These are phyloP conservation scores for Otatea glauca DNA, from an alignment of 176 grass and related monocot genomes.

Conservation along the genomic window DNA sequence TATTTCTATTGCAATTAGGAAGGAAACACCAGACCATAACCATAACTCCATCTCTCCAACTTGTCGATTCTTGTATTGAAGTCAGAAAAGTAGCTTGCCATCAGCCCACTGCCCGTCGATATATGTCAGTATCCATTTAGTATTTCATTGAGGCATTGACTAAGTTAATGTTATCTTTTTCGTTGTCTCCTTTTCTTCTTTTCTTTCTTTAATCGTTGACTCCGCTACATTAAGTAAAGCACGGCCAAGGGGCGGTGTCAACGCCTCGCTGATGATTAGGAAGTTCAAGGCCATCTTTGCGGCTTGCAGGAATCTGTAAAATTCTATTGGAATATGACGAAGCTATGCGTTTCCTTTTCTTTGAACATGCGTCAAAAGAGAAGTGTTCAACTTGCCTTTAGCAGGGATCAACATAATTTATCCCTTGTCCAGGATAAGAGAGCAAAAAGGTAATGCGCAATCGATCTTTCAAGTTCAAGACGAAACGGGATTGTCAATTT, in stretches of 20 bases:
- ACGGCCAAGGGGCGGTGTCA: conserved; percentile 19
- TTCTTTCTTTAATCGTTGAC: conserved; percentile 44
- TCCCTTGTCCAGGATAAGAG: conserved; percentile 1
- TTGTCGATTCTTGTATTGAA: conserved; percentile 24
- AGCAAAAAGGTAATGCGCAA: conserved; percentile 10
- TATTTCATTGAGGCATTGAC: conserved; percentile 31
- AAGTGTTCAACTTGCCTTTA: conserved; percentile 39
- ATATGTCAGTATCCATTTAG: conserved; percentile 24
- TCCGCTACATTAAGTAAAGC: conserved; percentile 19
- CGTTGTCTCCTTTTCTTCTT: neutral
- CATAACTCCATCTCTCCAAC: conserved; percentile 24
- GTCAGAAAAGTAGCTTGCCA: conserved; percentile 40
- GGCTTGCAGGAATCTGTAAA: conserved; percentile 8
- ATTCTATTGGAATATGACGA: conserved; percentile 5
- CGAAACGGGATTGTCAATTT: neutral
- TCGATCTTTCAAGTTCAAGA: neutral
- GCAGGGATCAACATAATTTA: conserved; percentile 11
- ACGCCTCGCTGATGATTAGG: conserved; percentile 35
- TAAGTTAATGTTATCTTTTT: conserved; percentile 14
- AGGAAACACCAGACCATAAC: conserved; percentile 6
- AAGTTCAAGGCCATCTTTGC: conserved; percentile 39
- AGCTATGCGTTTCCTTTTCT: neutral
- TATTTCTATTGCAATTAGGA: conserved; percentile 38
- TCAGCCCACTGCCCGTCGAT: conserved; percentile 38
- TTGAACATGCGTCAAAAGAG: conserved; percentile 25